Evolutionary conservation across 139 green algal genomes (phyloP), one percentile per base, ranked within the genome.

Genomic region (Micromonas commoda): DNA sequence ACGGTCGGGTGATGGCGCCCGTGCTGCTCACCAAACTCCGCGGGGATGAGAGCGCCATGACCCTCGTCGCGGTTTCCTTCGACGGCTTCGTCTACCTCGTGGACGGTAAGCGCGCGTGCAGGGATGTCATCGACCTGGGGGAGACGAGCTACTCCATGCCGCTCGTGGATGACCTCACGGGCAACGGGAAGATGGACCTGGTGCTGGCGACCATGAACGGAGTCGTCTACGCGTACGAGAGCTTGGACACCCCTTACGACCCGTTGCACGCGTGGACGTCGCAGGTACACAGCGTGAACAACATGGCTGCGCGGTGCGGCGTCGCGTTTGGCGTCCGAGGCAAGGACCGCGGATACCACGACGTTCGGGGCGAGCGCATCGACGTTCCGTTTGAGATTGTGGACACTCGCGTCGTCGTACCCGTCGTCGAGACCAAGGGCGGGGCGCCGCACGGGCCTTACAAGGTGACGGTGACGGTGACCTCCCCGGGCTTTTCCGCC

Each of bases 121-220:
- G 91, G 1, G 91, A 98, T 72, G 82, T 85, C 0, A 79, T 96
- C 1, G 95, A 99, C 78, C 81, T 99, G 19, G 95, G 94, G 2
- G 95, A 98, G 84, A 88, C 85, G 0, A 86, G 82, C 0, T 97
- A 97, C 81, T 82, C 82, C 31, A 91, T 93, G 78, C 91, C 97
- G 45, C 88, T 99, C 64, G 91, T 88, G 0, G 95, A 98, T 64
- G 93, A 98, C 85, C 51, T 98, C 54, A 87, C 93, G 67, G 83
- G 86, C 37, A 63, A 80, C 24, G 78, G 77, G 9, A 68, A 83
- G n/a, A 28, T 85, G 72, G 93, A 97, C 72, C 85, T 99, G 63
- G 39, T 99, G 32, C 86, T 96, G 53, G 80, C 92, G 34, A 97
- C 95, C 67, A 97, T 97, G 92, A 97, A 94, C 68, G 95, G 95